Evolutionary conservation across 768 basidiomycete species (phyloP).

Genomic region (Hericium coralloides): DNA sequence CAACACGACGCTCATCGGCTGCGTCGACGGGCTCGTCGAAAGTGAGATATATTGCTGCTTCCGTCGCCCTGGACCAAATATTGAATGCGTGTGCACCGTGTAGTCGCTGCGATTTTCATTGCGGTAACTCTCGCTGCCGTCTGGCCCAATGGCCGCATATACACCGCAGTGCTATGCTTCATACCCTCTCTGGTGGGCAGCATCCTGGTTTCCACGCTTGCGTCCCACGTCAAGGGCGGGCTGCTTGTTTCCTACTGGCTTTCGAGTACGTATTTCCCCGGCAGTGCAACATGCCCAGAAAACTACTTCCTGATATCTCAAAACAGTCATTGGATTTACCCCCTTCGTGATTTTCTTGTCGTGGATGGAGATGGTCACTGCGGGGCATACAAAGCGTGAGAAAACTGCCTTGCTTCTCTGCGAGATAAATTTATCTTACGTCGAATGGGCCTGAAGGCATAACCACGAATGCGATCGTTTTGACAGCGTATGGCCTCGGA

Average conservation of each 20-base stretch:
- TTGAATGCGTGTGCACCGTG: conserved; percentile 3
- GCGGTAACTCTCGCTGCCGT: conserved; percentile 33
- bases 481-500: conserved; percentile 66
- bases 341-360: conserved; percentile 64
- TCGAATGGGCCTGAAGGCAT: conserved; percentile 34
- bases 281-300: not conserved
- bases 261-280: conserved; percentile 32
- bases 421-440: not conserved
- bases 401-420: not conserved
- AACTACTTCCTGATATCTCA: too few relatives aligned
- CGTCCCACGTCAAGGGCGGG: conserved; percentile 55
- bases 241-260: conserved; percentile 72
- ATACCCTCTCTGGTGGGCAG: conserved; percentile 62
- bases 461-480: conserved; percentile 67
- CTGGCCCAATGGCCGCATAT: conserved; percentile 53
- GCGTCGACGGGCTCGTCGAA: conserved; percentile 66
- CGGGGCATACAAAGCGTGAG: conserved; percentile 70
- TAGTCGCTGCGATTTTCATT: conserved; percentile 46
- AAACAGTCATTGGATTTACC: conserved; percentile 48
- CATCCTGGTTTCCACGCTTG: conserved; percentile 58
- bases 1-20: conserved; percentile 67
- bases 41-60: conserved; percentile 32
- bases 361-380: conserved; percentile 58
- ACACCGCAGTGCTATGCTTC: conserved; percentile 52
- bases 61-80: not conserved